Conservation (phyloP, 495 filamentous ascomycete genomes). For the Xylaria grammica region DNA sequence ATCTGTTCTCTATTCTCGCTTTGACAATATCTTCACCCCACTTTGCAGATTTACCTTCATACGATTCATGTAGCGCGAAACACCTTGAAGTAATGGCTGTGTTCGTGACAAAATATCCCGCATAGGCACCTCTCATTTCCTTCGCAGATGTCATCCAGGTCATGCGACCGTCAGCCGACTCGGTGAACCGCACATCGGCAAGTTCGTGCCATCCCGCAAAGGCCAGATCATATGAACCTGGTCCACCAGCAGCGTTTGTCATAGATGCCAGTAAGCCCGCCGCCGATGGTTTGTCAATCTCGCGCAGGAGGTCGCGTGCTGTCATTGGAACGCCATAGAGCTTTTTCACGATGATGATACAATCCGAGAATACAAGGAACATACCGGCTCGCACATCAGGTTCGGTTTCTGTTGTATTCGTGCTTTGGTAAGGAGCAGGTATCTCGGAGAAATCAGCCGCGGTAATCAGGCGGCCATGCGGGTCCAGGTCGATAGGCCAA, state of each 20-base stretch:
- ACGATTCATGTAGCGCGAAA: conserved; percentile 71
- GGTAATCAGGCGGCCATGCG: conserved; percentile 79
- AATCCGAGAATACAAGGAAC: conserved; percentile 84
- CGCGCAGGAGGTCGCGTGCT: conserved; percentile 78
- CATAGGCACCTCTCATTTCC: conserved; percentile 58
- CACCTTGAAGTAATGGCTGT: conserved; percentile 59
- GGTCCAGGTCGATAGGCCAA: conserved; percentile 78
- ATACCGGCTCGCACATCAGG: conserved; percentile 62
- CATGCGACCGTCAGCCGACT: conserved; percentile 72
- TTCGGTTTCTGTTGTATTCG: conserved; percentile 36
- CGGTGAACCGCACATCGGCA: conserved; percentile 73
- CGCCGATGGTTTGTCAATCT: conserved; percentile 76
- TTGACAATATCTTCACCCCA: conserved; percentile 86
- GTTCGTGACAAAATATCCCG: conserved; percentile 53
- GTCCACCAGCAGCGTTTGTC: conserved; percentile 58
- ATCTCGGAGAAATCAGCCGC: conserved; percentile 84
- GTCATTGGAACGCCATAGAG: conserved; percentile 62
- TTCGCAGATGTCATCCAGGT: conserved; percentile 72
- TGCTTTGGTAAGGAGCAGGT: conserved; percentile 66
- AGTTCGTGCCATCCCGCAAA: conserved; percentile 76
- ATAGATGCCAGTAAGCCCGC: conserved; percentile 60
- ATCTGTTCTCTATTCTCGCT: conserved; percentile 84
- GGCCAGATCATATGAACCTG: conserved; percentile 64
- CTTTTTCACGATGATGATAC: conserved; percentile 76
- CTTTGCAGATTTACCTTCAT: conserved; percentile 78